Evolutionary conservation across 2,329 filamentous ascomycete genomes (phyloP), one percentile per base, ranked within the genome.

Genomic region (Cordyceps fumosorosea): DNA sequence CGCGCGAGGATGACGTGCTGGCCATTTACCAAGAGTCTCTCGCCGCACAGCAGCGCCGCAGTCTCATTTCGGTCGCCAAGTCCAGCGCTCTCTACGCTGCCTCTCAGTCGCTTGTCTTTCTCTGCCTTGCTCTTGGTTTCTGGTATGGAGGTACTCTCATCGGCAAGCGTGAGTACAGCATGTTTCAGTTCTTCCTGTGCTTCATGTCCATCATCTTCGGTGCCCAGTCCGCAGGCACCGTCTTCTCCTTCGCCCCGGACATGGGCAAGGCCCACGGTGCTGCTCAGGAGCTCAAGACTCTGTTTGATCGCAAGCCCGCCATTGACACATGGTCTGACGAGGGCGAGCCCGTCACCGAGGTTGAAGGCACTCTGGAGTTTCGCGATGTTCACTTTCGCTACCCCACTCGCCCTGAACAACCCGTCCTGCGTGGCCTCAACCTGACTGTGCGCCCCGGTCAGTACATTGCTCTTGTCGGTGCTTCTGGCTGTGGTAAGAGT

Each of bases 361-460:
- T 93, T 26, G 84, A 95, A 22, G 93, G 93, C 29, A 83, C 82
- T 14, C 84, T 99, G 65, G 92, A 98, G 73, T 96, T 99, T 78
- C 86, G 89, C 22, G 87, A 96, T 66, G 92, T 98, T 2, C 91
- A 96, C 73, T 98, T 97, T 82, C 85, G 91, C 48, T 99, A 98
- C 70, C 93, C 93, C 0, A 96, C 91, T 0, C 86, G 95, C 1
- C 90, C 91, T 0, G 91, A 96, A 67, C 91, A 96, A 68, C 90
- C 91, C n/a, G 91, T 98, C 0, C 85, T 98, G 3, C 89, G 91
- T 32, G 93, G 93, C 0, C 80, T 97, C 12, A 88, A 93, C 73
- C 80, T 93, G 7, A 79, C 77, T 16, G 84, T 93, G 48, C 84
- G 86, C 32, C 89, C 90, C 0, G 91, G 90, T 4, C 89, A 93